Conservation (phyloP, 805 yeast genomes). For the Ogataea degrootiae region DNA sequence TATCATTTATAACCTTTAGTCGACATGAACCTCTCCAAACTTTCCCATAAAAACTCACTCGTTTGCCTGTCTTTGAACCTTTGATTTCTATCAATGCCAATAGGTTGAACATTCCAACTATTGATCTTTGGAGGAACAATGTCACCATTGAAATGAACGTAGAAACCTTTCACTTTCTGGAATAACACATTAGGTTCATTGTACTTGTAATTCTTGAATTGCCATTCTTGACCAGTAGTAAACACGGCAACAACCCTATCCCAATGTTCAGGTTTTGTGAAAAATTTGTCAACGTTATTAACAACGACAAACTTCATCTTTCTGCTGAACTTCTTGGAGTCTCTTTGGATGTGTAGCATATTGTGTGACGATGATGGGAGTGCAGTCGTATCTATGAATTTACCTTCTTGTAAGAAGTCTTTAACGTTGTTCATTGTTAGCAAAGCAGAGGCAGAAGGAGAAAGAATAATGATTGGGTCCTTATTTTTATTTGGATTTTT, state of each 20-base stretch:
- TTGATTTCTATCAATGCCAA: conserved; percentile 73
- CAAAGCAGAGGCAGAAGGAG: conserved; percentile 76
- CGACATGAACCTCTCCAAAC: conserved; percentile 67
- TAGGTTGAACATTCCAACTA: conserved; percentile 85
- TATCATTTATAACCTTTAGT: conserved; percentile 51
- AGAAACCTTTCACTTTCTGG: conserved; percentile 80
- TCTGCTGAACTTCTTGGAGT: conserved; percentile 49
- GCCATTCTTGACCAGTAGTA: conserved; percentile 98
- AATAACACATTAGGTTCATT: conserved; percentile 74
- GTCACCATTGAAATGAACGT: conserved; percentile 72
- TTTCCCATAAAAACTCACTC: conserved; percentile 80
- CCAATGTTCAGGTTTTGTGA: conserved; percentile 96
- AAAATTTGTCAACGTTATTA: conserved; percentile 80
- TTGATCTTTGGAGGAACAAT: conserved; percentile 66
- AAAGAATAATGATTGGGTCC: conserved; percentile 70
- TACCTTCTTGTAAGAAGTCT: conserved; percentile 68
- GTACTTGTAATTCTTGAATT: conserved; percentile 83
- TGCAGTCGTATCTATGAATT: conserved; percentile 51
- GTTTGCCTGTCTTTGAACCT: conserved; percentile 88
- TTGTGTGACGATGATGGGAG: conserved; percentile 31
- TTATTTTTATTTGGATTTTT: conserved; percentile 22
- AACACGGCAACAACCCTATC: conserved; percentile 92
- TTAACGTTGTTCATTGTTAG: conserved; percentile 62
- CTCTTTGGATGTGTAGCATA: conserved; percentile 49
- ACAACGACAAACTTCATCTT: conserved; percentile 72